Conservation (phyloP, 208 protist species). For the Leishmania braziliensis region DNA sequence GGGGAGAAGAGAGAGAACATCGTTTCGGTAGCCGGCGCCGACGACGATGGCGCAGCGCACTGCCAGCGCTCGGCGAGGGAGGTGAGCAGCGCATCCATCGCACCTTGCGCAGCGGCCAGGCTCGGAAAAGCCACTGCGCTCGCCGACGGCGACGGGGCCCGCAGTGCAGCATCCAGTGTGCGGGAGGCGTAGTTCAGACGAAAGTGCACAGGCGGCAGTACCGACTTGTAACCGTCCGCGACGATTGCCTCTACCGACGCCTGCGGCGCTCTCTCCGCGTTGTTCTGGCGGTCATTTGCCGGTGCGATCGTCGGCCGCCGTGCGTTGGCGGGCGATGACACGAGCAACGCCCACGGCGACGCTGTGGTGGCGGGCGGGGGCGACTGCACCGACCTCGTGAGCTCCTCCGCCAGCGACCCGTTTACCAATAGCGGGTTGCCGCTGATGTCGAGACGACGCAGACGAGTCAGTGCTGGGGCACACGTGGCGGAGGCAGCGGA, state of each 20-base stretch:
- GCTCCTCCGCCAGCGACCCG: slow-evolving; percentile 27
- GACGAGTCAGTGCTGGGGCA: slow-evolving; percentile 16
- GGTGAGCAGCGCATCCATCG: slow-evolving; percentile 12
- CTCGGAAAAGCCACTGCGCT: not conserved
- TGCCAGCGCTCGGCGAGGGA: slow-evolving; percentile 7
- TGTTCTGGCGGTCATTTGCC: not conserved
- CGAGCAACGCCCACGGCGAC: accelerated
- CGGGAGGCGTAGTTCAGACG: not conserved
- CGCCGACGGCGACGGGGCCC: not conserved
- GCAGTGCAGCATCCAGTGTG: slow-evolving; percentile 5
- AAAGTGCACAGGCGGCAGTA: not conserved
- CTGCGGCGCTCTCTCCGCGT: not conserved
- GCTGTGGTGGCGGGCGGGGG: not conserved
- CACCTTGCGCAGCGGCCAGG: not conserved
- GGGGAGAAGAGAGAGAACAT: not conserved
- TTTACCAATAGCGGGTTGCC: slow-evolving; percentile 40
- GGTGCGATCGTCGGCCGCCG: slow-evolving; percentile 3
- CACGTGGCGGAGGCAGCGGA: not conserved
- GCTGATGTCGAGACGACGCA: slow-evolving; percentile 29
- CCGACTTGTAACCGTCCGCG: not conserved
- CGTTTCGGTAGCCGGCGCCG: not conserved
- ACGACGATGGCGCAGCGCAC: not conserved
- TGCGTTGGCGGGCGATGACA: not conserved
- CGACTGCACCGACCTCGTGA: not conserved
- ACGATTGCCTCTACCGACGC: not conserved